Conservation (phyloP, 2,329 filamentous ascomycete genomes). For the Apiospora arundinis region DNA sequence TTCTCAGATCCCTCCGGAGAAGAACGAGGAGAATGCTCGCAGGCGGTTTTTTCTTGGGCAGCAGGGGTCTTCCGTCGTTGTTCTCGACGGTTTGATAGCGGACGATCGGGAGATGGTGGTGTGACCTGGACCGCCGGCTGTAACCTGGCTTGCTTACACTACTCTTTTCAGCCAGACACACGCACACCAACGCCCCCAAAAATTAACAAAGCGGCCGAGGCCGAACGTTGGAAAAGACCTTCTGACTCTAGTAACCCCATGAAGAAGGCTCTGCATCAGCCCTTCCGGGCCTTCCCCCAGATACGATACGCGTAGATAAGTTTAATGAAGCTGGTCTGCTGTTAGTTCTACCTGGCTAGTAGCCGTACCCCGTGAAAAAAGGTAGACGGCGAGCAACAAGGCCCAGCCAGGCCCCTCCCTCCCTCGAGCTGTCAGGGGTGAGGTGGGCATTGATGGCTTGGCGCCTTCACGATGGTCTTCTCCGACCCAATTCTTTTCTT, state of each 20-base stretch:
- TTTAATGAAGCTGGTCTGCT: background rate
- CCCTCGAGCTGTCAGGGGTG: conserved; percentile 2
- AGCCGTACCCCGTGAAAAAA: conserved; percentile 7
- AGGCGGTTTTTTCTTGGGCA: background rate
- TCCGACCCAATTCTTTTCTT: conserved; percentile 14
- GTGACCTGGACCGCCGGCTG: conserved; percentile 8
- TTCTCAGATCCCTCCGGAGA: background rate
- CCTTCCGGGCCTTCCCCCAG: conserved; percentile 11
- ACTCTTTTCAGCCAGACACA: conserved; percentile 1
- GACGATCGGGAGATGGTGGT: conserved; percentile 19
- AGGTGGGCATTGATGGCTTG: conserved; percentile 5
- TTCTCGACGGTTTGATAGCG: conserved; percentile 16
- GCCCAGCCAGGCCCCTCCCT: background rate
- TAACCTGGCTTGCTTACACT: conserved; percentile 5
- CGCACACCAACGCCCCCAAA: background rate
- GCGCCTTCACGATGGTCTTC: conserved; percentile 16
- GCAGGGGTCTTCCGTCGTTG: conserved; percentile 1
- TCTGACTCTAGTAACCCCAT: background rate
- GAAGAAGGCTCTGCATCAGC: background rate
- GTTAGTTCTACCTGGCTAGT: background rate
- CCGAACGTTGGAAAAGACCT: background rate
- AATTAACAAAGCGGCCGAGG: background rate
- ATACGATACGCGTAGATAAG: background rate
- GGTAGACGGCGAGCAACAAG: background rate
- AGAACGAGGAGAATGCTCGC: conserved; percentile 8